Evolutionary conservation across 2,329 filamentous ascomycete genomes (phyloP).

Genomic region (Chaetomium sp.): DNA sequence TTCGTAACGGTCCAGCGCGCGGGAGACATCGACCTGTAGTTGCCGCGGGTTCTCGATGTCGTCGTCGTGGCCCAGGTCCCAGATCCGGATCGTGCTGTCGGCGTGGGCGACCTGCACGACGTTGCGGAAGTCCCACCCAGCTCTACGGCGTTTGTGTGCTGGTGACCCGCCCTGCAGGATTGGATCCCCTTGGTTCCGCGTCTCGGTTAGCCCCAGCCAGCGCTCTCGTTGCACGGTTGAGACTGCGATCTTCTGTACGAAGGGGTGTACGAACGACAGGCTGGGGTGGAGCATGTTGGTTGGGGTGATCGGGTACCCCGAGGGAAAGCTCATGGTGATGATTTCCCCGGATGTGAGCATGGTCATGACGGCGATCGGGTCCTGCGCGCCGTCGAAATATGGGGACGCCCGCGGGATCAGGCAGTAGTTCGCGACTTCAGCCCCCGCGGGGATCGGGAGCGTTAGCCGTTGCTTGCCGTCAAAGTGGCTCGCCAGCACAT

Average conservation of each 20-base stretch:
- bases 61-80: constrained; percentile 87
- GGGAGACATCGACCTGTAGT: constrained; percentile 79
- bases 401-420: constrained; percentile 76
- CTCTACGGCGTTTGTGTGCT: constrained; percentile 58
- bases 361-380: constrained; percentile 78
- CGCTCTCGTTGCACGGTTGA: constrained; percentile 67
- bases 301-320: constrained; percentile 81
- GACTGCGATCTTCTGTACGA: constrained; percentile 67
- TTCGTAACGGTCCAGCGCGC: constrained; percentile 72
- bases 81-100: constrained; percentile 85
- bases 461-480: constrained; percentile 66
- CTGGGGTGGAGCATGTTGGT: constrained; percentile 90
- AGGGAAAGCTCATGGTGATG: constrained; percentile 85
- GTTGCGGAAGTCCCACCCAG: constrained; percentile 66
- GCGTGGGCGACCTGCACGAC: constrained; percentile 82
- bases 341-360: constrained; percentile 82
- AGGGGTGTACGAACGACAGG: constrained; percentile 83
- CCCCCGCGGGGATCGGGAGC: constrained; percentile 69
- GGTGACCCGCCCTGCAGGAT: constrained; percentile 75
- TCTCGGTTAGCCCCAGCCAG: constrained; percentile 90
- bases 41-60: constrained; percentile 81
- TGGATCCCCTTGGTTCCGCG: constrained; percentile 67
- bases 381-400: constrained; percentile 80
- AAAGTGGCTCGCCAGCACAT: constrained; percentile 71
- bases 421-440: constrained; percentile 73